phyloP scores from a whole-genome alignment of 352 stramenopile genomes.

The Phytophthora citricola region DNA sequence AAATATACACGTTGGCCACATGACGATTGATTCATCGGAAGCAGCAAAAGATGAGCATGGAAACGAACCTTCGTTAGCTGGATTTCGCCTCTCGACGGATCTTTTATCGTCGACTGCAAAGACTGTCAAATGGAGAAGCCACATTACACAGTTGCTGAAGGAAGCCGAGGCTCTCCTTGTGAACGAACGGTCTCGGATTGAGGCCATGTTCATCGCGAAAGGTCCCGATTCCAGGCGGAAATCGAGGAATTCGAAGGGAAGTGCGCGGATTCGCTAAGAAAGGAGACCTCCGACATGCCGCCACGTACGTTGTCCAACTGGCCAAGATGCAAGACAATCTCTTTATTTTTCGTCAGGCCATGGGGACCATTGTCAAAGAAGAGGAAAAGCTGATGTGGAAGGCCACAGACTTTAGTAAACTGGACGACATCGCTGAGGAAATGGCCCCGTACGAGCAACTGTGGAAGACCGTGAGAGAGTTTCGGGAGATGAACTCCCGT shows the following conservation, averaged over 20 bases:
- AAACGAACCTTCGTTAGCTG: conserved; percentile 1
- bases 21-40: conserved; percentile 6
- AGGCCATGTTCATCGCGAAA: conserved; percentile 71
- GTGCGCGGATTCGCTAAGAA: conserved; percentile 79
- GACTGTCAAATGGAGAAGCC: conserved; percentile 67
- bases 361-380: conserved; percentile 64
- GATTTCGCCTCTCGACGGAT: conserved; percentile 42
- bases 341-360: conserved; percentile 56
- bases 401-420: conserved; percentile 68
- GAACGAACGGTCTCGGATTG: conserved; percentile 68
- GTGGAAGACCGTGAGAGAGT: conserved; percentile 75
- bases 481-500: conserved; percentile 70
- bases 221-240: conserved; percentile 73
- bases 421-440: conserved; percentile 78
- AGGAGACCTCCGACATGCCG: conserved; percentile 72
- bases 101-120: conserved; percentile 67
- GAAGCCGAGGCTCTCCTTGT: conserved; percentile 64
- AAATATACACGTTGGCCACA: conserved; percentile 38
- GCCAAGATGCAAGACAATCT: conserved; percentile 78
- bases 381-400: conserved; percentile 78
- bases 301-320: conserved; percentile 80
- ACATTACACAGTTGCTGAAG: conserved; percentile 61
- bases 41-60: not conserved
- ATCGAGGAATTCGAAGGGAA: conserved; percentile 81
- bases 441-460: conserved; percentile 82